These are phyloP conservation scores for Thielaviopsis punctulata DNA, from an alignment of 2,329 filamentous ascomycete species.

Conservation along the genomic window DNA sequence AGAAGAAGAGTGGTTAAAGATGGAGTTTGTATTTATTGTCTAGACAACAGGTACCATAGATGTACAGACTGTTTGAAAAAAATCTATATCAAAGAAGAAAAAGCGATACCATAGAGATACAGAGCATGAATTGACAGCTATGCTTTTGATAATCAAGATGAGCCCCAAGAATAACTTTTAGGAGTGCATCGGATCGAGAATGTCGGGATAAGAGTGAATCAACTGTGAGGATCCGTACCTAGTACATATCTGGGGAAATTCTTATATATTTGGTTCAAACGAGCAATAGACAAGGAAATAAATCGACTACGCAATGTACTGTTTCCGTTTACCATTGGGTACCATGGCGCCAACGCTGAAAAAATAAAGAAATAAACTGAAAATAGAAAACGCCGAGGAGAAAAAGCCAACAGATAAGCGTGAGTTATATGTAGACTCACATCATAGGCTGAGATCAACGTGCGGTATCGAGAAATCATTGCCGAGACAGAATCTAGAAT, in stretches of 20 bases:
- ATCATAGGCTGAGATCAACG: background rate
- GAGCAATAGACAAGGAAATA: background rate
- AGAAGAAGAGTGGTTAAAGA: conserved; percentile 30
- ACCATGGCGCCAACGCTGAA: background rate
- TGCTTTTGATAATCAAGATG: background rate
- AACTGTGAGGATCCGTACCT: too few species aligned
- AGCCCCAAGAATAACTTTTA: background rate
- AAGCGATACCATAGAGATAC: background rate
- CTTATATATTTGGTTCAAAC: background rate
- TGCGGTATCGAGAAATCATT: background rate
- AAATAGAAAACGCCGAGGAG: background rate
- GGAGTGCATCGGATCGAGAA: background rate
- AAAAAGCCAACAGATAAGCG: background rate
- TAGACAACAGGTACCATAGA: background rate
- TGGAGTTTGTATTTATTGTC: background rate
- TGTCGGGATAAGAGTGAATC: too few species aligned
- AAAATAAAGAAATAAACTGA: background rate
- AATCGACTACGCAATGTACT: background rate
- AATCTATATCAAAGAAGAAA: background rate
- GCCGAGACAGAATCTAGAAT: background rate
- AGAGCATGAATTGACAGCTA: background rate
- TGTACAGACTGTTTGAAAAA: background rate
- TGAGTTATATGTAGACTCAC: background rate
- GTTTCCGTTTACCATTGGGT: background rate
- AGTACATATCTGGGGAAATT: background rate